phyloP scores from a whole-genome alignment of 202 grass and related monocot species.

The Hordeum pubiflorum region DNA sequence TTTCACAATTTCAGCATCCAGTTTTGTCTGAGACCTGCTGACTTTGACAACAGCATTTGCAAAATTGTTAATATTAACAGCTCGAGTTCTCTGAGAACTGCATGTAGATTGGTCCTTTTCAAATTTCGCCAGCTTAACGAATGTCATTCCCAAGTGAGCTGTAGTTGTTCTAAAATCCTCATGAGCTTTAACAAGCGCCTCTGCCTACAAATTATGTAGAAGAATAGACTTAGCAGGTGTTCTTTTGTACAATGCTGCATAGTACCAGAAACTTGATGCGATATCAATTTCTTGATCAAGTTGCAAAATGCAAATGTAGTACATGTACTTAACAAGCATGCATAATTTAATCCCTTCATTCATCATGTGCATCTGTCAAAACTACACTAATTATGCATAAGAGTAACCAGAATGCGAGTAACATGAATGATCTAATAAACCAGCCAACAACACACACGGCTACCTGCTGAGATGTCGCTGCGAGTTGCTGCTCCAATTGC shows the following conservation, averaged over 20 bases:
- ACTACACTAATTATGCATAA: conserved; percentile 9
- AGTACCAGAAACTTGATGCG: background rate
- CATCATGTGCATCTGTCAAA: background rate
- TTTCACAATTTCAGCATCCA: conserved; percentile 53
- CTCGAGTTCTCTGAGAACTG: conserved; percentile 56
- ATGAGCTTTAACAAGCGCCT: conserved; percentile 56
- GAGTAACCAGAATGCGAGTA: background rate
- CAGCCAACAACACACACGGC: background rate
- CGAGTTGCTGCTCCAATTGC: conserved; percentile 74
- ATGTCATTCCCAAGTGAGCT: conserved; percentile 74
- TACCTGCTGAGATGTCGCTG: conserved; percentile 69
- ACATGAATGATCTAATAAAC: background rate
- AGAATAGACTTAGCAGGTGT: conserved; percentile 3
- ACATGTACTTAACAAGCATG: background rate
- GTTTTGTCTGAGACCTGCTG: conserved; percentile 66
- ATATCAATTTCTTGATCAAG: background rate
- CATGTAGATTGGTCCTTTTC: conserved; percentile 52
- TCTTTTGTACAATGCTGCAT: conserved; percentile 1
- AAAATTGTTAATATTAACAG: conserved; percentile 60
- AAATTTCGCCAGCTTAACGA: conserved; percentile 83
- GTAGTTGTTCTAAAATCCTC: conserved; percentile 72
- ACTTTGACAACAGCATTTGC: conserved; percentile 60
- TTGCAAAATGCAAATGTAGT: background rate
- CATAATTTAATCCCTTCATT: background rate
- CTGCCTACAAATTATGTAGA: conserved; percentile 44